phyloP scores from a whole-genome alignment of 2,329 filamentous ascomycete genomes.

The Fusarium sp. region DNA sequence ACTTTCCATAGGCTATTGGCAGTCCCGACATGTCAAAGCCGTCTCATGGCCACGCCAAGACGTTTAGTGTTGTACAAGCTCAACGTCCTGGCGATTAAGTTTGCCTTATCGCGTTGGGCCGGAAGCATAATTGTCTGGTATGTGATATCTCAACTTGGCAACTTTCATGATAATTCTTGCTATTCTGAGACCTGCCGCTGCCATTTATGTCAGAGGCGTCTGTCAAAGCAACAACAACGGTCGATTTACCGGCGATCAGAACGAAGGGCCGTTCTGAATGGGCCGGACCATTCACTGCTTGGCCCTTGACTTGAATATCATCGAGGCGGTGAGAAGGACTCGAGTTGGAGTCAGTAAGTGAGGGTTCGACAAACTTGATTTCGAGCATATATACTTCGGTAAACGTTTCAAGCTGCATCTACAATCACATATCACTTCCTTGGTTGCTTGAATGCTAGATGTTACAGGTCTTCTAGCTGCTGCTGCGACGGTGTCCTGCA shows the following conservation, averaged over 20 bases:
- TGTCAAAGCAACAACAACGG: not conserved
- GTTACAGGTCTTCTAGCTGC: no score
- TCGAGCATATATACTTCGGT: accelerated
- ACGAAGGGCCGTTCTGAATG: not conserved
- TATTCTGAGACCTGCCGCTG: not conserved
- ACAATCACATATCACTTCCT: no score
- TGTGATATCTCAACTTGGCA: constrained; percentile 4
- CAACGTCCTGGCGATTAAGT: not conserved
- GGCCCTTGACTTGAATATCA: not conserved
- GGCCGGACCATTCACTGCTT: accelerated
- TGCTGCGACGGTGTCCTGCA: no score
- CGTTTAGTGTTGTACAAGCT: not conserved
- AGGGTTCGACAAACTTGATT: not conserved
- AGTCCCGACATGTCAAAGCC: not conserved
- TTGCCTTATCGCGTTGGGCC: not conserved
- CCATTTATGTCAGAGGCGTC: not conserved
- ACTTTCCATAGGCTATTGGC: accelerated
- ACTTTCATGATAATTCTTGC: not conserved
- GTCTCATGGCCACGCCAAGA: not conserved
- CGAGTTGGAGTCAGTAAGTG: not conserved
- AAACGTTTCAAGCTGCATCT: no score
- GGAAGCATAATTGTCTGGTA: constrained; percentile 4
- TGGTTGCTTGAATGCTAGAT: not conserved
- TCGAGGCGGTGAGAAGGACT: not conserved
- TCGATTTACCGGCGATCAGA: not conserved